Percentiles rank a stretch among this genome's conserved stretches.
phyloP scores from a whole-genome alignment of 2,329 filamentous ascomycete species.

The Epichloe elymi region DNA sequence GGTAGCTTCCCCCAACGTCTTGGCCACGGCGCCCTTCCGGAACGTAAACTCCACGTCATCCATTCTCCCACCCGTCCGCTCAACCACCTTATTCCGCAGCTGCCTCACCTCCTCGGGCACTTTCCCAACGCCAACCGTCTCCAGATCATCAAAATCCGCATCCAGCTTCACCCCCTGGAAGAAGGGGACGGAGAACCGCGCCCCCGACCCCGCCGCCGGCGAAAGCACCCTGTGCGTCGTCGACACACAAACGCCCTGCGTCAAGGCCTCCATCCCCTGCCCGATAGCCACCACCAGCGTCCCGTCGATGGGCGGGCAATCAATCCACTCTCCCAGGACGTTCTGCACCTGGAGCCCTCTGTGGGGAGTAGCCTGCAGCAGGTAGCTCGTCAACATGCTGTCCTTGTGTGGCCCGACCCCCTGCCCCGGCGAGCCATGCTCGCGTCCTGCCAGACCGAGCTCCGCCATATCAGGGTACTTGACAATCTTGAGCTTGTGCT shows the following conservation, averaged over 20 bases:
- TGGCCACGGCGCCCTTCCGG: constrained; percentile 50
- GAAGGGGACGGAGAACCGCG: constrained; percentile 72
- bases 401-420: constrained; percentile 73
- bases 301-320: constrained; percentile 60
- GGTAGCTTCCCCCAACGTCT: constrained; percentile 64
- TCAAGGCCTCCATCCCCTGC: constrained; percentile 75
- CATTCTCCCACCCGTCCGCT: constrained; percentile 40
- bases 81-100: constrained; percentile 46
- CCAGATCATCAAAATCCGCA: constrained; percentile 67
- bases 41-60: constrained; percentile 86
- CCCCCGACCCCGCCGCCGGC: constrained; percentile 53
- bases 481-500: constrained; percentile 84
- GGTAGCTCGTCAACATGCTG: constrained; percentile 69
- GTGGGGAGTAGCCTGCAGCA: constrained; percentile 69
- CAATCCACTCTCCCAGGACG: constrained; percentile 63
- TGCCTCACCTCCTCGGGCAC: constrained; percentile 50
- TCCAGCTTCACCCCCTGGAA: constrained; percentile 78
- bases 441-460: constrained; percentile 26
- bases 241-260: constrained; percentile 65
- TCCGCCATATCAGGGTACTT: constrained; percentile 66
- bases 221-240: constrained; percentile 79
- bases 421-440: constrained; percentile 32
- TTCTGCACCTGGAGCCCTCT: constrained; percentile 75
- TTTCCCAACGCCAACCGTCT: constrained; percentile 38
- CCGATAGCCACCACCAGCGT: constrained; percentile 82